Evolutionary conservation across 2,329 filamentous ascomycete genomes (phyloP).

Genomic region (Pseudogymnoascus destructans): DNA sequence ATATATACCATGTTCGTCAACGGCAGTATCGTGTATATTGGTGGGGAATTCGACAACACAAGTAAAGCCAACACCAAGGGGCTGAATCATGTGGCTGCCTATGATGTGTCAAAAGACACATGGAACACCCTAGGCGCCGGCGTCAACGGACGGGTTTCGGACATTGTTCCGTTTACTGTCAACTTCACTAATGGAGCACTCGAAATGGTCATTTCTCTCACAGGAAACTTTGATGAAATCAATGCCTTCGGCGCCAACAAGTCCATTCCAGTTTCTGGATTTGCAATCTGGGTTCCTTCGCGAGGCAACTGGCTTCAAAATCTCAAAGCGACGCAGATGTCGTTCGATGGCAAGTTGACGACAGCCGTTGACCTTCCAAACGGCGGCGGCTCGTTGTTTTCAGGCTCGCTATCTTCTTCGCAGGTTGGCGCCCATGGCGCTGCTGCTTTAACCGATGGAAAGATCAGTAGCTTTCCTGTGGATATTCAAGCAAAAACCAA

Average conservation of each 20-base stretch:
- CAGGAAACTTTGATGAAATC: constrained; percentile 65
- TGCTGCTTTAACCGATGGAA: constrained; percentile 44
- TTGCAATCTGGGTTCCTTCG: constrained; percentile 87
- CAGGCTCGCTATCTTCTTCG: constrained; percentile 69
- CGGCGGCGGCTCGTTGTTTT: constrained; percentile 54
- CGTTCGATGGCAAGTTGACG: constrained; percentile 60
- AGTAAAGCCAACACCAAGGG: constrained; percentile 45
- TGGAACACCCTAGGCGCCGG: constrained; percentile 78
- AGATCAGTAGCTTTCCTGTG: constrained; percentile 44
- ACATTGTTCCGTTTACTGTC: constrained; percentile 63
- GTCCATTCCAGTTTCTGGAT: constrained; percentile 52
- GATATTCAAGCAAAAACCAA: constrained; percentile 35
- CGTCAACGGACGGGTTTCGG: constrained; percentile 64
- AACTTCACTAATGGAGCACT: constrained; percentile 58
- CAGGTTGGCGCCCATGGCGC: constrained; percentile 61
- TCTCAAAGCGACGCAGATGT: constrained; percentile 48
- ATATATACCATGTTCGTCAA: constrained; percentile 62
- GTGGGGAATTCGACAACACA: constrained; percentile 72
- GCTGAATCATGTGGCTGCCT: constrained; percentile 64
- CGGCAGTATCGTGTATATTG: constrained; percentile 57
- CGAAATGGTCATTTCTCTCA: constrained; percentile 66
- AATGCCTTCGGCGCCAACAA: constrained; percentile 51
- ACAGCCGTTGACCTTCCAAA: constrained; percentile 51
- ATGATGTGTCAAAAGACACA: constrained; percentile 50
- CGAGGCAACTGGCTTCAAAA: constrained; percentile 79